These are phyloP conservation scores for Ceratobasidium sp. DNA, from an alignment of 1,284 basidiomycete genomes.

Conservation along the genomic window DNA sequence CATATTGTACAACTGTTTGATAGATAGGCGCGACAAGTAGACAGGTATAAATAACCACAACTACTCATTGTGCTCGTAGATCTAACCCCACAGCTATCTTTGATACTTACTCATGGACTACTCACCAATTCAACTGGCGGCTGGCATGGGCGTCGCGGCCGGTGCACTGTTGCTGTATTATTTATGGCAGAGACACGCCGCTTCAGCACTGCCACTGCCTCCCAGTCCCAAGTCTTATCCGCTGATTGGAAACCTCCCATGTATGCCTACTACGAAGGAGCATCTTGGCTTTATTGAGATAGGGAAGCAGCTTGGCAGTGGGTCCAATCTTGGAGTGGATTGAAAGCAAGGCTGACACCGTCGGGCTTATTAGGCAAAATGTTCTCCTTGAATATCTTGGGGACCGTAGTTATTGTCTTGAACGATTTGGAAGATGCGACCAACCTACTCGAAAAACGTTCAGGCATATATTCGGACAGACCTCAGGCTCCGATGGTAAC, in stretches of 20 bases:
- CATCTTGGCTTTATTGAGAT: conserved; percentile 6
- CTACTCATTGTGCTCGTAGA: too few relatives aligned
- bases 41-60: too few relatives aligned
- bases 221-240: conserved; percentile 27
- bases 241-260: background rate
- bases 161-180: too few relatives aligned
- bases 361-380: background rate
- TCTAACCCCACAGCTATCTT: too few relatives aligned
- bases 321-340: background rate
- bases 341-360: background rate
- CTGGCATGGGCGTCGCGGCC: too few relatives aligned
- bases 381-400: background rate
- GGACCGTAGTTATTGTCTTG: background rate
- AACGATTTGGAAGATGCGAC: background rate
- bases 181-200: background rate
- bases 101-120: too few relatives aligned
- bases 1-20: too few relatives aligned
- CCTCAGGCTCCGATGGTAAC: background rate
- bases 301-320: background rate
- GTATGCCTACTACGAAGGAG: background rate
- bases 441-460: conserved; percentile 21
- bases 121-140: too few relatives aligned
- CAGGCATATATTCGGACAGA: conserved; percentile 17
- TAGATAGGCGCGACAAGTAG: too few relatives aligned
- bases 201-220: background rate